These are phyloP conservation scores for Ustilago bromivora DNA, from an alignment of 1,284 basidiomycete species.

Conservation along the genomic window DNA sequence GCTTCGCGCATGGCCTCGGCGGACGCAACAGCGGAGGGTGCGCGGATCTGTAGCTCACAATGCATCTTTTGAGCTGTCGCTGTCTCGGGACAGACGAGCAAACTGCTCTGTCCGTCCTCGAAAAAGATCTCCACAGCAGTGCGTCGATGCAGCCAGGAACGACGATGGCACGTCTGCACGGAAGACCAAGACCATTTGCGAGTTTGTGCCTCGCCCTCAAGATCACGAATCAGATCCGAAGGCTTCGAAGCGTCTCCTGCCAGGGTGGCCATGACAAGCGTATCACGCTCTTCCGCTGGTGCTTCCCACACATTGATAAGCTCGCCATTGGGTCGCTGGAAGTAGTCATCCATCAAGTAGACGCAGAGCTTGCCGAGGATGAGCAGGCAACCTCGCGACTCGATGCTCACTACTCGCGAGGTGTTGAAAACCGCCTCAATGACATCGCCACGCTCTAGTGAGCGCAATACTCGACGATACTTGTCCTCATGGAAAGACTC, in stretches of 20 bases:
- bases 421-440: conserved; percentile 81
- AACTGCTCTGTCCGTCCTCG: conserved; percentile 67
- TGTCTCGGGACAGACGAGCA: conserved; percentile 63
- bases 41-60: conserved; percentile 47
- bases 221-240: conserved; percentile 69
- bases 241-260: conserved; percentile 69
- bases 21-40: conserved; percentile 52
- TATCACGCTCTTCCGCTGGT: conserved; percentile 76
- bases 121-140: conserved; percentile 69
- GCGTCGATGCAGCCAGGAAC: conserved; percentile 64
- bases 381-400: conserved; percentile 80
- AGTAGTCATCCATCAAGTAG: conserved; percentile 92
- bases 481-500: conserved; percentile 73
- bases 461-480: conserved; percentile 73
- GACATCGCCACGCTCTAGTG: conserved; percentile 85
- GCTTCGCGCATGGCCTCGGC: conserved; percentile 51
- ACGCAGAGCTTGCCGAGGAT: conserved; percentile 86
- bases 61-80: conserved; percentile 51
- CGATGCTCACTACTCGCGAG: conserved; percentile 62
- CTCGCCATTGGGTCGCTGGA: conserved; percentile 86
- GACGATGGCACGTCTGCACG: conserved; percentile 40
- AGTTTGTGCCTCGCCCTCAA: conserved; percentile 47
- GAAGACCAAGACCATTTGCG: conserved; percentile 61
- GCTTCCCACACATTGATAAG: conserved; percentile 89
- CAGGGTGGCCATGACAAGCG: conserved; percentile 78